These are phyloP conservation scores for Candida xiaguanensis DNA, from an alignment of 805 yeast genomes.

Conservation along the genomic window DNA sequence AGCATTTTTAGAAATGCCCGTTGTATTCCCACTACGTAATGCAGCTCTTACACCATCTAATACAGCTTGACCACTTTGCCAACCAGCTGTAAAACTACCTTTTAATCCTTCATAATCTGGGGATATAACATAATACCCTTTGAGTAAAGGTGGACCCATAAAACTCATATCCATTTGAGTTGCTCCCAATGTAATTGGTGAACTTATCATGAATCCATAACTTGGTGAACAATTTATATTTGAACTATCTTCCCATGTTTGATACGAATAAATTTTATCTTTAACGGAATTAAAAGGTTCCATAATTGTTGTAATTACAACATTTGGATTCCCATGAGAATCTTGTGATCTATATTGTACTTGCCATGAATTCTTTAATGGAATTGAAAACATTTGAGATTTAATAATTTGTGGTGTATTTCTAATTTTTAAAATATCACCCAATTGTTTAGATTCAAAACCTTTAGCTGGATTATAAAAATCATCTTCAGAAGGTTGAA, in stretches of 20 bases:
- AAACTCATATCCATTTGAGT: constrained; percentile 16
- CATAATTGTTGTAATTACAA: constrained; percentile 23
- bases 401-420: constrained; percentile 17
- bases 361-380: constrained; percentile 22
- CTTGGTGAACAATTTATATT: constrained; percentile 25
- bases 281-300: constrained; percentile 28
- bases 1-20: constrained; percentile 19
- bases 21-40: constrained; percentile 13
- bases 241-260: constrained; percentile 27
- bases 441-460: constrained; percentile 16
- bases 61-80: constrained; percentile 26
- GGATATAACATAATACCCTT: constrained; percentile 31
- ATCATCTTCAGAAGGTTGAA: constrained; percentile 17
- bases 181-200: constrained; percentile 9
- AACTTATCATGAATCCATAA: constrained; percentile 17
- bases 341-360: constrained; percentile 20
- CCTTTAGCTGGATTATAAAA: constrained; percentile 23
- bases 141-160: constrained; percentile 17
- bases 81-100: constrained; percentile 29
- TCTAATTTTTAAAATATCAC: constrained; percentile 22
- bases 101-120: constrained; percentile 37
- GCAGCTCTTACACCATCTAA: constrained; percentile 30
- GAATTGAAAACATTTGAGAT: constrained; percentile 15
- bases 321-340: constrained; percentile 22
- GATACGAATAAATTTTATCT: constrained; percentile 23